Base-by-base conservation (phyloP, 2,329 filamentous ascomycete genomes). In the Sporothrix humicola region DNA sequence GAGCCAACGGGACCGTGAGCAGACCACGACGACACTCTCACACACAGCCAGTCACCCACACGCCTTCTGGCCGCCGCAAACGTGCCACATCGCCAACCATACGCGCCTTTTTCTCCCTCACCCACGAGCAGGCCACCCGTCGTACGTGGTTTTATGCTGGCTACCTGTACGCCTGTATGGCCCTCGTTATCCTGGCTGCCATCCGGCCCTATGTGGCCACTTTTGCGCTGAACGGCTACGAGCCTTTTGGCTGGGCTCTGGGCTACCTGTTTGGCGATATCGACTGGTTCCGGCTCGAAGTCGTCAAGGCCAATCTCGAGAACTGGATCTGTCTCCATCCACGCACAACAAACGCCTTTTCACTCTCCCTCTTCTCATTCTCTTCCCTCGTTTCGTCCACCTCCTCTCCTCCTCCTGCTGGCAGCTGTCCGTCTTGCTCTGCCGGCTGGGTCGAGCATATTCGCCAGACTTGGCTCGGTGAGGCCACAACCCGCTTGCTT, bases 221-320 rank as follows among this genome's bases (percentile, higher is more conserved):
- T 59, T 85, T 88, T 75, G 94, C 94, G 15, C 85, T 99, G 1
- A 79, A 87, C 48, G 90, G 89, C 17, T 84, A 90, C 70, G 96
- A 99, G 78, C 94, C 96, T 0, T 89, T 99, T 61, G 93, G 95
- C 2, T 99, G 96, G 96, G 95, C 94, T 0, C 82, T 98, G 12
- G 92, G 93, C 1, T 99, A 99, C 81, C 84, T 98, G 2, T 88
- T 98, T 75, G 95, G 95, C 13, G 92, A 97, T 77, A 80, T 95
- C 12, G 86, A 88, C 0, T 86, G 85, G 79, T 89, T 98, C 77
- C 88, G 94, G 31, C 90, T 92, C 80, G 87, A 92, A 80, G 87
- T 95, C 9, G 85, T 93, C 17, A 87, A 87, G 74, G 86, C 89
- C 74, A 89, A 92, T 75, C 84, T 96, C 6, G 90, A 92, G 76